phyloP scores from a whole-genome alignment of 176 grass and related monocot genomes.

The Neostapfia colusana region DNA sequence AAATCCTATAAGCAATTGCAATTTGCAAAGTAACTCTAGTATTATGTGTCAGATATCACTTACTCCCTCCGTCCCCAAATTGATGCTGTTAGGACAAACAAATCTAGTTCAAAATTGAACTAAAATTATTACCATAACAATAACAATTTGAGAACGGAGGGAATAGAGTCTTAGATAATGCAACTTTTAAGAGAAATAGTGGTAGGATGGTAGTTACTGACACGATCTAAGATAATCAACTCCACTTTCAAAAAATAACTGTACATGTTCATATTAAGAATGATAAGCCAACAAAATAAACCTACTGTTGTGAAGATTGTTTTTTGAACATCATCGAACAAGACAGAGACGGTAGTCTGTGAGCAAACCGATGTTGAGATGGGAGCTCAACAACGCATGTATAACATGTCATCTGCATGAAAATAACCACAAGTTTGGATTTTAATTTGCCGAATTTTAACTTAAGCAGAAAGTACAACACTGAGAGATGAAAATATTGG shows the following conservation, averaged over 20 bases:
- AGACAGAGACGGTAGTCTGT: not conserved
- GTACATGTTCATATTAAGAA: not conserved
- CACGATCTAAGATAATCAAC: not conserved
- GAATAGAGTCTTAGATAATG: not conserved
- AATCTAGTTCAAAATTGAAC: too few relatives aligned
- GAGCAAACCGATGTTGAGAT: not conserved
- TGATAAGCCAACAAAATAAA: not conserved
- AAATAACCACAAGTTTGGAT: not conserved
- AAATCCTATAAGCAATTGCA: constrained; percentile 11
- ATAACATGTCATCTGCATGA: constrained; percentile 21
- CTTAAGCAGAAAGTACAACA: not conserved
- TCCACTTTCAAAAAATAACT: not conserved
- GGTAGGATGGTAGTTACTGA: not conserved
- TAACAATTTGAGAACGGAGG: too few relatives aligned
- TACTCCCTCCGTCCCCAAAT: not conserved
- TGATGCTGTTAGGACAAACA: too few relatives aligned
- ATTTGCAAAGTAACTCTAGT: not conserved
- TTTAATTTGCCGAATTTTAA: too few relatives aligned
- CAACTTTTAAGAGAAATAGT: not conserved
- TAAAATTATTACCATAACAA: too few relatives aligned
- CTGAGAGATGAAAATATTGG: not conserved
- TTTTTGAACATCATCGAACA: constrained; percentile 9
- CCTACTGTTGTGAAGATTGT: constrained; percentile 28
- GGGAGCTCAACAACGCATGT: not conserved
- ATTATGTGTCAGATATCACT: constrained; percentile 1